These are phyloP conservation scores for Barbatosphaeria neglecta DNA, from an alignment of 495 filamentous ascomycete genomes.

Conservation along the genomic window DNA sequence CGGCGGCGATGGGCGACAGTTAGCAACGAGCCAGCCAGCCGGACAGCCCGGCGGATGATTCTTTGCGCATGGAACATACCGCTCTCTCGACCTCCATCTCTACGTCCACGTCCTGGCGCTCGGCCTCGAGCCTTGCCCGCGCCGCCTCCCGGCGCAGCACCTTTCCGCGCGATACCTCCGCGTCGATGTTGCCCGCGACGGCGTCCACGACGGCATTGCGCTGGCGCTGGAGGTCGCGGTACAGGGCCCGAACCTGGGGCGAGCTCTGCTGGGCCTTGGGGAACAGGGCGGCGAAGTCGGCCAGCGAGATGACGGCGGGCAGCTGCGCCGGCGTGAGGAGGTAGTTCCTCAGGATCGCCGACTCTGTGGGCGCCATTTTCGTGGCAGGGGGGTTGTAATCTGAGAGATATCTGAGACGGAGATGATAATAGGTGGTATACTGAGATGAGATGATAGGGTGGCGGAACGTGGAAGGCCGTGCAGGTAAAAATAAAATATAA, in stretches of 20 bases:
- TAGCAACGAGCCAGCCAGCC: no score
- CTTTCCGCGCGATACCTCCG: conserved; percentile 52
- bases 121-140: conserved; percentile 38
- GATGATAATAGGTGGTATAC: background rate
- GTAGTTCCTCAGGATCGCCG: conserved; percentile 62
- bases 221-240: conserved; percentile 64
- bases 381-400: background rate
- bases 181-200: conserved; percentile 55
- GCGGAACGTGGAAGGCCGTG: no score
- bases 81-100: conserved; percentile 61
- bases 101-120: conserved; percentile 46
- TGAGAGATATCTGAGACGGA: no score
- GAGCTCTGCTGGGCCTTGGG: conserved; percentile 56
- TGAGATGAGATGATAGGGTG: no score
- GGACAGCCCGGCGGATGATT: no score
- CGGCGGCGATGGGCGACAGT: no score
- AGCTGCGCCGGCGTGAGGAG: conserved; percentile 64
- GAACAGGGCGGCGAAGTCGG: conserved; percentile 67
- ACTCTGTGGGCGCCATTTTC: conserved; percentile 60
- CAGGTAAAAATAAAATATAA: no score
- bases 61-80: conserved; percentile 36
- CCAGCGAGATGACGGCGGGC: conserved; percentile 57
- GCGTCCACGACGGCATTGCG: conserved; percentile 56
- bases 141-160: conserved; percentile 50
- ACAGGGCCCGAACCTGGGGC: conserved; percentile 62